Base-by-base conservation (phyloP, 2,329 filamentous ascomycete species). In the Hypoxylon sp. region DNA sequence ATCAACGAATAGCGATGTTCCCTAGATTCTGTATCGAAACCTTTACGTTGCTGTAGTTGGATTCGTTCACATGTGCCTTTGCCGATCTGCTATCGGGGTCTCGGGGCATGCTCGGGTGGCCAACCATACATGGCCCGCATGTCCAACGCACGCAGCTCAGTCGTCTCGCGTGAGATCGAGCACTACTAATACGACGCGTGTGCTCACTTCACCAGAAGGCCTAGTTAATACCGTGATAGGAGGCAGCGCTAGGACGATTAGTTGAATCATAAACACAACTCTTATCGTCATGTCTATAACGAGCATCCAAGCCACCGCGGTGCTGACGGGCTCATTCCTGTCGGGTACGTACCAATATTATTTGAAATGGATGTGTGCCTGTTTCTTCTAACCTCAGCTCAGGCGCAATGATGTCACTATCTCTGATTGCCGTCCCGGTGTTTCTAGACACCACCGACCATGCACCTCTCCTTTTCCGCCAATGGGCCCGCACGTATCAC, bases 401-500 rank as follows among this genome's bases (percentile, higher is more conserved):
- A 50, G 66, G 66, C 6, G 66, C 66, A 10, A 69, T 69, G 66
- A 42, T 46, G 11, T 48, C 35, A 6, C 35, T 80, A 22, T 78
- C 77, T 3, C 13, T 70, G 2, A 55, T 80, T 11, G 73, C 71
- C 1, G 67, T 80, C 8, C 78, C 78, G 2, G 77, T 80, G 14
- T 67, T 80, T 10, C 71, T 80, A 37, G 71, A 79, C 61, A 78
- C 73, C 20, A 76, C 71, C 14, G 64, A 68, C 4, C 58, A 74
- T 8, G 49, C 76, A 0, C 42, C 62, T 7, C 76, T 78, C 6
- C 56, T 80, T 13, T 66, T 78, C 48, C 68, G 42, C 8, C 76
- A 80, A 62, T 81, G 77, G 78, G 75, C 72, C 1, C 72, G 77
- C 2, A 68, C 79, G 35, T 81, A 81, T 61, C 72, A 77, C 72